phyloP scores from a whole-genome alignment of 192 early-diverging fungal species.

The Neocallimastix lanati region DNA sequence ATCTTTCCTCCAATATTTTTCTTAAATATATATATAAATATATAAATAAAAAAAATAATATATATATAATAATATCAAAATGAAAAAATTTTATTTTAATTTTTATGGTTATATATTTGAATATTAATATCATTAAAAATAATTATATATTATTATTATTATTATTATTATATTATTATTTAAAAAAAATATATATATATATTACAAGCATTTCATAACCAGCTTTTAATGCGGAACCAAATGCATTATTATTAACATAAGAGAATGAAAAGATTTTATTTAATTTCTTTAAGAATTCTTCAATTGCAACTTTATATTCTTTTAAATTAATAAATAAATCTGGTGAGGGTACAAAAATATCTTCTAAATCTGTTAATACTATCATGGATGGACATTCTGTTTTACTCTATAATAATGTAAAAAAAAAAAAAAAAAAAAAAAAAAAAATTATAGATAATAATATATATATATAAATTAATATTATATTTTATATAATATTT shows the following conservation, averaged over 20 bases:
- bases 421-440: neutral
- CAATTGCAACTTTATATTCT: neutral
- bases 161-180: no score
- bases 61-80: neutral
- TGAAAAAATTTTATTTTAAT: no score
- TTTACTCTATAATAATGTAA: neutral
- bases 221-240: neutral
- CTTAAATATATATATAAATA: neutral
- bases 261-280: neutral
- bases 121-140: no score
- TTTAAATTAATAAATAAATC: neutral
- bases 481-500: no score
- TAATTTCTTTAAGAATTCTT: neutral
- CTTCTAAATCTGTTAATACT: neutral
- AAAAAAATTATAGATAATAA: no score
- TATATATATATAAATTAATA: no score
- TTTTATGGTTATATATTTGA: no score
- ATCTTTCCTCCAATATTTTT: neutral
- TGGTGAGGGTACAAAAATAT: neutral
- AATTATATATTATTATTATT: no score
- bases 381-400: neutral
- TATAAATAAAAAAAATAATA: neutral
- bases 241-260: neutral
- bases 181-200: no score
- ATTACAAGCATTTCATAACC: neutral